Base-by-base conservation (phyloP, 352 stramenopile species). In the Bremia lactucae region DNA sequence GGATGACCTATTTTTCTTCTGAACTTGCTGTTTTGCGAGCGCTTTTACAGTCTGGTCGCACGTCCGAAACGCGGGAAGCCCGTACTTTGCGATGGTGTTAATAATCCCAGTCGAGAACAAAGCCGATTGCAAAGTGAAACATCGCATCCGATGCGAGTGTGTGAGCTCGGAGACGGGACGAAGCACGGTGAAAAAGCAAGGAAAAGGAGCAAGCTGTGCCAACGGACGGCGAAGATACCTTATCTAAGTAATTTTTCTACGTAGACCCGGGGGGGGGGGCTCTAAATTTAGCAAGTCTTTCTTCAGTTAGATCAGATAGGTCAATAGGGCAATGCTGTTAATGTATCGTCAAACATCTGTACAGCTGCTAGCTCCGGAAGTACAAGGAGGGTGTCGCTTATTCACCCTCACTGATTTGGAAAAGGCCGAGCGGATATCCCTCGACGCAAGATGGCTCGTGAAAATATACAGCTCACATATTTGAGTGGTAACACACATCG, bases 21-120 rank as follows among this genome's bases (percentile, higher is more conserved):
- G 29, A n/a, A 20, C 16, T n/a, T 20, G 29, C 29, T 36, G 29
- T 6, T 36, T n/a, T n/a, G n/a, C n/a, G n/a, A n/a, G 24, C 23
- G 53, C 49, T 58, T 59, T 42, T 64, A 61, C 50, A 11, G 49
- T 65, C 47, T 61, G 52, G 46, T 60, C 52, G 33, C 40, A 10
- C 38, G 42, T 31, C 37, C 45, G 24, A 11, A 52, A 31, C 53
- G 54, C 49, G 47, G 50, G 44, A 20, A 49, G 43, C 16, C 43
- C 21, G 19, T 62, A 53, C 40, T 60, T 29, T 60, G 34, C 19
- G n/a, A n/a, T n/a, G n/a, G n/a, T n/a, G n/a, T n/a, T n/a, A n/a
- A n/a, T n/a, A n/a, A n/a, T n/a, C n/a, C n/a, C n/a, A n/a, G n/a
- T n/a, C n/a, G n/a, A n/a, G n/a, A n/a, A n/a, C n/a, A n/a, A n/a